Evolutionary conservation across 192 early-diverging fungal species (phyloP), one percentile per base, ranked within the genome.

Genomic region (Backusella australiensis): DNA sequence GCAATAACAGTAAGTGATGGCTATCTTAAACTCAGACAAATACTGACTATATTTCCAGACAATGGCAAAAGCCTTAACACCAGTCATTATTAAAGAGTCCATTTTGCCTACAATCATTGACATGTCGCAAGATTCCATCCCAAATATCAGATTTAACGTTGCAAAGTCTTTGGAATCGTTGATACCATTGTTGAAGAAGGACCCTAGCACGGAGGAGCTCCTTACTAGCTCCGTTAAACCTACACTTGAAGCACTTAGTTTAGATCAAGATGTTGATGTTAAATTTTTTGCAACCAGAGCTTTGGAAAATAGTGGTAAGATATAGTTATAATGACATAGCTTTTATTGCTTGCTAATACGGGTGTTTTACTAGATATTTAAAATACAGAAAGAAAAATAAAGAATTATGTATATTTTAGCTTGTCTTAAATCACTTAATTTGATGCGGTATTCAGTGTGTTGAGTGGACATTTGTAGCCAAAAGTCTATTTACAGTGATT

Each of bases 101-200:
- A 93, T 99, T 70, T 76, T 99, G 73, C 98, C 98, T 17, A 92
- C 95, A 7, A 89, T 98, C 49, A 91, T 89, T 70, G 89, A 82
- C 56, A 90, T 99, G 67, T 91, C 93, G 34, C 87, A 88, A 12
- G 98, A 99, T 80, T 94, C 96, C 17, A 99, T 99, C 71, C 98
- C 98, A 74, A 99, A 99, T 82, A 99, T 99, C 77, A 93, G 98
- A 41, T 99, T 99, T 90, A 99, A 98, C 74, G 97, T 99, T 11
- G 96, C 96, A 52, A 99, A 99, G 80, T 92, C 94, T 63, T 86
- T 97, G 76, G 95, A 96, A 82, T 86, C 90, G 0, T 84, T 99
- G 81, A 90, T 94, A 49, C 94, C 91, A 14, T 84, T 95, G 6
- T 87, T 97, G 69, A 91, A 91, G 77, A 85, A 85, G 63, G 86